Evolutionary conservation across 2,329 filamentous ascomycete species (phyloP).

Genomic region (Apiospora phragmitis): DNA sequence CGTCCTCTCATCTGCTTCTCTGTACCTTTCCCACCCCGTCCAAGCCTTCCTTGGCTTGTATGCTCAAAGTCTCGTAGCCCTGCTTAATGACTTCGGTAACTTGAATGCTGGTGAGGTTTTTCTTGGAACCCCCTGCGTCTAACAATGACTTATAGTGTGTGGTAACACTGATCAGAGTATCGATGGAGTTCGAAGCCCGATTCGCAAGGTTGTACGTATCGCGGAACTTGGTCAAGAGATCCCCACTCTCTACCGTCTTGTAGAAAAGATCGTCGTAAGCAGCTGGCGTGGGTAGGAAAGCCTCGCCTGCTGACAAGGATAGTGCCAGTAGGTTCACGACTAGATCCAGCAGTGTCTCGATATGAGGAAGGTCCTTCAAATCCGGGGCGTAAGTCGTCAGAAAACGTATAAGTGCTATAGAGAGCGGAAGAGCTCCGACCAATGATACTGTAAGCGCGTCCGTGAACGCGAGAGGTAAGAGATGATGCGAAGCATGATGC

Average conservation of each 20-base stretch:
- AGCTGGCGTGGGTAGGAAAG: slow-evolving; percentile 82
- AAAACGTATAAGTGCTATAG: slow-evolving; percentile 87
- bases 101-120: slow-evolving; percentile 76
- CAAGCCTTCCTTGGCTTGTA: slow-evolving; percentile 83
- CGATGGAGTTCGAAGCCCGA: slow-evolving; percentile 69
- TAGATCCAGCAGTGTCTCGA: slow-evolving; percentile 73
- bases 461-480: slow-evolving; percentile 82
- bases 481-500: slow-evolving; percentile 79
- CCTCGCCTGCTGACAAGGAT: slow-evolving; percentile 82
- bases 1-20: slow-evolving; percentile 82
- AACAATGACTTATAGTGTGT: slow-evolving; percentile 87
- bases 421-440: slow-evolving; percentile 91
- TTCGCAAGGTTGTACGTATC: slow-evolving; percentile 68
- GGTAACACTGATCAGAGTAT: slow-evolving; percentile 79
- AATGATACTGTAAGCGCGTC: slow-evolving; percentile 84
- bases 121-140: slow-evolving; percentile 50
- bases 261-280: slow-evolving; percentile 98
- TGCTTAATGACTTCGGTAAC: slow-evolving; percentile 92
- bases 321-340: slow-evolving; percentile 83
- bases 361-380: slow-evolving; percentile 66
- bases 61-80: slow-evolving; percentile 91
- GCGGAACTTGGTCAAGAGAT: slow-evolving; percentile 78
- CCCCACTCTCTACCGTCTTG: slow-evolving; percentile 91
- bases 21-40: slow-evolving; percentile 83
- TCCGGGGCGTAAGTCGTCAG: slow-evolving; percentile 83